A percentile compares a stretch with the other conserved stretches of the same genome.
Conservation (phyloP, 805 yeast genomes). For the Metschnikowia corniflorae region DNA sequence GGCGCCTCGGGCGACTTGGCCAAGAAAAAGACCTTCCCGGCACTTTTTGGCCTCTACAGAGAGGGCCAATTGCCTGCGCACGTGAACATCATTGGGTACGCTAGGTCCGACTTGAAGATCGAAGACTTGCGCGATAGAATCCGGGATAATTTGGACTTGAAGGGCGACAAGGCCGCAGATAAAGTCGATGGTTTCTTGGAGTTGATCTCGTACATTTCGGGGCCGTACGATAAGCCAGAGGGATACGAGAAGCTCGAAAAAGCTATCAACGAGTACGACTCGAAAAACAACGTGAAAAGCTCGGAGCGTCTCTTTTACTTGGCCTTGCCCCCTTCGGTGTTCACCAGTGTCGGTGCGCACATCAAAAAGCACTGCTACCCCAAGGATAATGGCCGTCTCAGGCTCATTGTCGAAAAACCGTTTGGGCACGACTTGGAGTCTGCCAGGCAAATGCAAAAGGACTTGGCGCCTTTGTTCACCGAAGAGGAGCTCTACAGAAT, state of each 20-base stretch:
- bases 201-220: slow-evolving; percentile 65
- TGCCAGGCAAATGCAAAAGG: slow-evolving; percentile 70
- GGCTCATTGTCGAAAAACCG: slow-evolving; percentile 94
- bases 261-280: slow-evolving; percentile 59
- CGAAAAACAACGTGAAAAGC: slow-evolving; percentile 35
- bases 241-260: slow-evolving; percentile 62
- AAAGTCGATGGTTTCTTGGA: slow-evolving; percentile 62
- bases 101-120: slow-evolving; percentile 70
- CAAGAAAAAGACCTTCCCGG: slow-evolving; percentile 92
- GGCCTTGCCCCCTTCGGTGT: slow-evolving; percentile 93
- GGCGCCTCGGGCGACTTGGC: slow-evolving; percentile 97
- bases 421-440: slow-evolving; percentile 89
- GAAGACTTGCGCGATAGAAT: slow-evolving; percentile 70
- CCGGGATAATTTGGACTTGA: slow-evolving; percentile 53
- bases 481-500: slow-evolving; percentile 94
- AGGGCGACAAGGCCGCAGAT: slow-evolving; percentile 38
- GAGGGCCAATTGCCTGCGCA: slow-evolving; percentile 71
- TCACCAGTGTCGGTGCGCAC: slow-evolving; percentile 71
- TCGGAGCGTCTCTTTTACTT: slow-evolving; percentile 86
- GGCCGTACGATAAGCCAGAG: slow-evolving; percentile 75
- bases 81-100: slow-evolving; percentile 84
- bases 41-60: slow-evolving; percentile 61
- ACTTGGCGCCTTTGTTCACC: slow-evolving; percentile 78
- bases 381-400: slow-evolving; percentile 52
- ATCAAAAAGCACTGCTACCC: slow-evolving; percentile 64